Base-by-base conservation (phyloP, 2,329 filamentous ascomycete species). In the Ophiostoma quercus region DNA sequence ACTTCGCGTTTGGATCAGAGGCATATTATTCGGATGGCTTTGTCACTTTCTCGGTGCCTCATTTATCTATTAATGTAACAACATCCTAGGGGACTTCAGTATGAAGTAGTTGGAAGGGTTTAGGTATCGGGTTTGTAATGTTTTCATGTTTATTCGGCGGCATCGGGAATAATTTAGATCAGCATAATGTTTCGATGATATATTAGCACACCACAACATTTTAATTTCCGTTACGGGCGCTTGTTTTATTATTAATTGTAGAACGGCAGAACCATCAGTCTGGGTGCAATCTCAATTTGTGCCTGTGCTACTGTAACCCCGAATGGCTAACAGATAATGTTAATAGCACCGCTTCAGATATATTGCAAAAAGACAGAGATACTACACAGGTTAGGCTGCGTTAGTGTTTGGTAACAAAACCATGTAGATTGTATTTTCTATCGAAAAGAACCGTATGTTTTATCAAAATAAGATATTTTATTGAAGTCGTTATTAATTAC, bases 1-100 rank as follows among this genome's bases (percentile, higher is more conserved):
- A 84, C 72, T 77, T 85, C 73, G 79, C 79, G 65, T 83, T 86
- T 72, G 84, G 84, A 29, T 81, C 82, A 16, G 84, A 87, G 74
- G 79, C 83, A 0, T 83, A 82, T 75, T 81, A 76, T 6, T 77
- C 80, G 8, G 70, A 74, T 32, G 73, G 75, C 3, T 81, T 80
- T 54, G 83, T 85, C 67, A 86, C 84, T 1, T 84, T 86, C 72
- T 77, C 77, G 43, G 83, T 84, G 2, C 76, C 79, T 9, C 71
- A 74, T 29, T 73, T 82, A 54, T 76, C 78, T 37, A 78, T 82
- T 72, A 76, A 80, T 37, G 69, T 74, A n/a, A 67, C 62, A 63
- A 67, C 68, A 51, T 65, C n/a, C 11, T 66, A 47, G 16, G 37
- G n/a, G 16, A 32, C n/a, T 25, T 62, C 11, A 16, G 32, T 6